phyloP scores from a whole-genome alignment of 176 grass and related monocot genomes.

The Microstegium vimineum region DNA sequence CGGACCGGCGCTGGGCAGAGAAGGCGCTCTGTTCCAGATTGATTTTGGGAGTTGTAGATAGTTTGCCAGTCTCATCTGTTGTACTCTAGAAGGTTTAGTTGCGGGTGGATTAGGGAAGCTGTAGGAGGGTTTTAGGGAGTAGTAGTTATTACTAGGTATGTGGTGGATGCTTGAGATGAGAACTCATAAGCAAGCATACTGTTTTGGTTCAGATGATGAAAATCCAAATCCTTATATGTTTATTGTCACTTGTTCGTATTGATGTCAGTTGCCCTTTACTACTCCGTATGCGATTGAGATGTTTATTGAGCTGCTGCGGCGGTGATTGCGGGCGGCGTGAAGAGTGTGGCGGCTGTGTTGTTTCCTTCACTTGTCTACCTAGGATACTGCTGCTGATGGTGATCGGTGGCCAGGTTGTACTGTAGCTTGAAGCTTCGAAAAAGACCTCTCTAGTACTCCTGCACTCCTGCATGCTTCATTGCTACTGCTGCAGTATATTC shows the following conservation, averaged over 20 bases:
- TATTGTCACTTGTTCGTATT: background rate
- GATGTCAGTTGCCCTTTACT: background rate
- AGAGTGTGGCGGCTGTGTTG: background rate
- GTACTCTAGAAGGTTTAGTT: constrained; percentile 23
- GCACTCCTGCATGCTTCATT: background rate
- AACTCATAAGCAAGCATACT: constrained; percentile 25
- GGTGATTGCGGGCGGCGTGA: background rate
- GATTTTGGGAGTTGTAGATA: constrained; percentile 55
- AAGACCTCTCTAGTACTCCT: background rate
- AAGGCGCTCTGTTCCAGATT: background rate
- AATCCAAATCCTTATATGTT: constrained; percentile 35
- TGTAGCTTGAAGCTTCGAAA: constrained; percentile 33
- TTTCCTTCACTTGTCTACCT: constrained; percentile 25
- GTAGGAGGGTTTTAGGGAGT: constrained; percentile 6
- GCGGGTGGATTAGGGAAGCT: background rate
- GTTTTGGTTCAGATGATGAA: constrained; percentile 31
- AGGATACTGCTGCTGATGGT: background rate
- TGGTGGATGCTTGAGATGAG: background rate
- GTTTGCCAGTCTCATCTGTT: constrained; percentile 6
- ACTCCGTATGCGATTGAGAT: background rate
- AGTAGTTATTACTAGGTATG: constrained; percentile 11
- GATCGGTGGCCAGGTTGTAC: constrained; percentile 5
- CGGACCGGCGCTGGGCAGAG: background rate
- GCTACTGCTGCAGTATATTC: background rate
- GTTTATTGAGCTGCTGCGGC: background rate